Conservation (phyloP, 2,329 filamentous ascomycete genomes). For the Fusarium musae region DNA sequence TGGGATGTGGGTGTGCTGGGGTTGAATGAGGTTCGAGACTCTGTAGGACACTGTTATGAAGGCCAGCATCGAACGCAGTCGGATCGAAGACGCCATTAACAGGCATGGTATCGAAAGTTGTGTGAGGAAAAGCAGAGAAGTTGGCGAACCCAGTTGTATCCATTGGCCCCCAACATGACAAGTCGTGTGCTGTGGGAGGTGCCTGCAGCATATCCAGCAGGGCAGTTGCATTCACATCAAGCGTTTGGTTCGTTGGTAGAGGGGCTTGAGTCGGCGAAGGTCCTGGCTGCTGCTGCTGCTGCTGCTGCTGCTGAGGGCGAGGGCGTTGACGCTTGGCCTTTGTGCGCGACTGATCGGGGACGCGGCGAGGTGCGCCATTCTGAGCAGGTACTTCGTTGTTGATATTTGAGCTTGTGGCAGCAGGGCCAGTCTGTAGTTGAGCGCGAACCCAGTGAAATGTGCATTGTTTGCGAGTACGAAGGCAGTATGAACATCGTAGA, state of each 20-base stretch:
- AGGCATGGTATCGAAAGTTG: constrained; percentile 43
- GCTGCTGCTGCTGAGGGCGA: constrained; percentile 35
- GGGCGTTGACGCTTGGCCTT: constrained; percentile 45
- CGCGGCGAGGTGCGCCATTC: constrained; percentile 33
- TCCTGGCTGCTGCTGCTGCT: constrained; percentile 30
- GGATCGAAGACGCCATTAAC: constrained; percentile 40
- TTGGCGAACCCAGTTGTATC: constrained; percentile 41
- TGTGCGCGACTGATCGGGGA: constrained; percentile 41
- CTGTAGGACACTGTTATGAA: constrained; percentile 39
- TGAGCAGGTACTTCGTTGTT: constrained; percentile 32
- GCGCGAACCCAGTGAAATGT: constrained; percentile 45
- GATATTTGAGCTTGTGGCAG: constrained; percentile 20
- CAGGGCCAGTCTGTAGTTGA: constrained; percentile 42
- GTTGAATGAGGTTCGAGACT: constrained; percentile 33
- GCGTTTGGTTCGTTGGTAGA: constrained; percentile 36
- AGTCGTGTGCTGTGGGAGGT: constrained; percentile 42
- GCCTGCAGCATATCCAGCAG: constrained; percentile 45
- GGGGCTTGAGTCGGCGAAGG: constrained; percentile 37
- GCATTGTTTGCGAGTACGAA: constrained; percentile 45
- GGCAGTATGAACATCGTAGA: constrained; percentile 44
- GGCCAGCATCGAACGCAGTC: constrained; percentile 38
- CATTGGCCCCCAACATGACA: constrained; percentile 44
- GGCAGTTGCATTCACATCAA: constrained; percentile 44
- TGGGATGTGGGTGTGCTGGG: constrained; percentile 30
- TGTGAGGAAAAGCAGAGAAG: constrained; percentile 37